phyloP scores from a whole-genome alignment of 768 basidiomycete species.

The Mycena leptocephala region DNA sequence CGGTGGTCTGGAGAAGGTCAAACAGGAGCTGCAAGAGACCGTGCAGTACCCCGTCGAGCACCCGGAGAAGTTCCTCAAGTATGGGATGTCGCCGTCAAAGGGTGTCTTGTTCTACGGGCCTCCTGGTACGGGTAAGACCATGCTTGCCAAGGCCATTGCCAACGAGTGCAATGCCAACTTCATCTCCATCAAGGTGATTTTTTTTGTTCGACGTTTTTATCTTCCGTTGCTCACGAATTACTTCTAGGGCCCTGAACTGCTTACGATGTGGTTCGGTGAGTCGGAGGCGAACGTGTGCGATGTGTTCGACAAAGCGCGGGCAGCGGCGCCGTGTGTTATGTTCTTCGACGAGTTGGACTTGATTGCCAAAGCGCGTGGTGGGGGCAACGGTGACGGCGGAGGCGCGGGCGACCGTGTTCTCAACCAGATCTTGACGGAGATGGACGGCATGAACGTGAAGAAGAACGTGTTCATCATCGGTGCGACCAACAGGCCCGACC shows the following conservation, averaged over 20 bases:
- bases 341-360: slow-evolving; percentile 99
- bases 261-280: slow-evolving; percentile 99
- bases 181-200: slow-evolving; percentile 93
- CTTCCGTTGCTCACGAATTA: slow-evolving; percentile 28
- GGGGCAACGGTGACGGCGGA: slow-evolving; percentile 89
- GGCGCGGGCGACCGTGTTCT: slow-evolving; percentile 98
- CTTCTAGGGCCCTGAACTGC: slow-evolving; percentile 90
- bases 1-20: slow-evolving; percentile 99
- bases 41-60: slow-evolving; percentile 99
- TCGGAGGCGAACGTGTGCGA: slow-evolving; percentile 99
- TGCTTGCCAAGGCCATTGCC: slow-evolving; percentile 98
- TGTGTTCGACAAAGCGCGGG: slow-evolving; percentile 99
- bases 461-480: slow-evolving; percentile 99
- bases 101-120: slow-evolving; percentile 99
- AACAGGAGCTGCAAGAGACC: slow-evolving; percentile 98
- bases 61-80: slow-evolving; percentile 99
- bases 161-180: slow-evolving; percentile 99
- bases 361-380: slow-evolving; percentile 97
- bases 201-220: neutral
- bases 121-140: slow-evolving; percentile 99
- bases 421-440: slow-evolving; percentile 97
- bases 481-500: slow-evolving; percentile 96
- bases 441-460: slow-evolving; percentile 99
- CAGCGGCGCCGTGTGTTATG: slow-evolving; percentile 99
- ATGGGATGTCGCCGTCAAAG: slow-evolving; percentile 99